Evolutionary conservation across 2,329 filamentous ascomycete species (phyloP).

Genomic region (Domatiomyces catenatus): DNA sequence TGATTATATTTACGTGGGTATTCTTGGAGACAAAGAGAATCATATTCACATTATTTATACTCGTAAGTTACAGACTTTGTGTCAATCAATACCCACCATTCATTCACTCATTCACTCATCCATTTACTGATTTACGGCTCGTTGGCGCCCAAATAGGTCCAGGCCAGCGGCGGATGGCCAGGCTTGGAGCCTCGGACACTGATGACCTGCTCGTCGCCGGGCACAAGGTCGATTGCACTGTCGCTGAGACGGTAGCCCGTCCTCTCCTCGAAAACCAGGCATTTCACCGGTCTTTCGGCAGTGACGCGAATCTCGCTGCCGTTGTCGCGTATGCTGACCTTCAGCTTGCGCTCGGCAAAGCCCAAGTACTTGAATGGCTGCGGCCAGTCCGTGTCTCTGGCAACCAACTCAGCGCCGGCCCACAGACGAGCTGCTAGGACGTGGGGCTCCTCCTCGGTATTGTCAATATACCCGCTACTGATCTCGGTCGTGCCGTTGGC

Average conservation of each 20-base stretch:
- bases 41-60: no score
- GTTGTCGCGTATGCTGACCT: constrained; percentile 26
- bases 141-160: constrained; percentile 17
- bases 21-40: no score
- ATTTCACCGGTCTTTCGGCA: constrained; percentile 40
- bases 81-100: constrained; percentile 3
- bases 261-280: constrained; percentile 44
- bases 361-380: constrained; percentile 46
- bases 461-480: constrained; percentile 35
- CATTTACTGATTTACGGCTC: constrained; percentile 16
- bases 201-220: constrained; percentile 39
- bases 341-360: constrained; percentile 35
- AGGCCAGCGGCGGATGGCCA: constrained; percentile 12
- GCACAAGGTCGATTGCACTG: constrained; percentile 43
- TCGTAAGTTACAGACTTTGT: no score
- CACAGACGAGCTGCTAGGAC: constrained; percentile 39
- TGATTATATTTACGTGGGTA: no score
- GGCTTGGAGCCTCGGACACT: constrained; percentile 16
- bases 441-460: constrained; percentile 34
- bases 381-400: constrained; percentile 45
- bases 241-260: constrained; percentile 39
- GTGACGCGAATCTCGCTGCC: constrained; percentile 32
- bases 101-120: no score
- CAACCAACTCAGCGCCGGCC: constrained; percentile 36
- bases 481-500: constrained; percentile 43